These are phyloP conservation scores for Golubevia pallescens DNA, from an alignment of 1,284 basidiomycete genomes.

Conservation along the genomic window DNA sequence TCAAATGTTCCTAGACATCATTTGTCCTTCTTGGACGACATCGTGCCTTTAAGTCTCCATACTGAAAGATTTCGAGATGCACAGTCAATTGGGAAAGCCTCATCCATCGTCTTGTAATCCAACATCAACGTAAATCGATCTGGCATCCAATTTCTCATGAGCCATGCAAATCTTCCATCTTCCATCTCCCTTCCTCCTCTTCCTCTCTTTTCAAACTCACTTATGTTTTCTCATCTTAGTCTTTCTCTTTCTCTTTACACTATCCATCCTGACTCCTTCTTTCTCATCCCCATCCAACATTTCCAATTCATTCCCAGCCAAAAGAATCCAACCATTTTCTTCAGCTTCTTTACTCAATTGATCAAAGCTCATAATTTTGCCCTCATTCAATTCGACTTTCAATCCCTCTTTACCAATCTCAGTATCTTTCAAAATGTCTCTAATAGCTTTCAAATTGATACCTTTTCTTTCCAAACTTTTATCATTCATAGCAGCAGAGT, in stretches of 20 bases:
- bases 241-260: conserved; percentile 56
- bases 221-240: conserved; percentile 65
- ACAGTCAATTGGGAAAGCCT: too few relatives aligned
- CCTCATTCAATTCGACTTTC: conserved; percentile 2
- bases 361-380: conserved; percentile 15
- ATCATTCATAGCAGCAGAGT: conserved; percentile 18
- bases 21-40: too few relatives aligned
- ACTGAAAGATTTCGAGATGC: too few relatives aligned
- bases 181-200: too few relatives aligned
- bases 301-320: too few relatives aligned
- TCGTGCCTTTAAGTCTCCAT: too few relatives aligned
- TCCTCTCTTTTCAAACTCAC: conserved; percentile 6
- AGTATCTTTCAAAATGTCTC: background rate
- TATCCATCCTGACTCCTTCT: conserved; percentile 49
- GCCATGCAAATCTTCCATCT: too few relatives aligned
- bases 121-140: too few relatives aligned
- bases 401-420: background rate
- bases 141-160: too few relatives aligned
- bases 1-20: too few relatives aligned
- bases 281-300: background rate
- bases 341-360: conserved; percentile 24
- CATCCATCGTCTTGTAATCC: too few relatives aligned
- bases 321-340: background rate
- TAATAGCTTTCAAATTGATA: conserved; percentile 2
- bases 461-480: conserved; percentile 15